A percentile compares a stretch with the other conserved stretches of the same genome.
Conservation (phyloP, 75 land plant species). For the Chamaecyparis obtusa region DNA sequence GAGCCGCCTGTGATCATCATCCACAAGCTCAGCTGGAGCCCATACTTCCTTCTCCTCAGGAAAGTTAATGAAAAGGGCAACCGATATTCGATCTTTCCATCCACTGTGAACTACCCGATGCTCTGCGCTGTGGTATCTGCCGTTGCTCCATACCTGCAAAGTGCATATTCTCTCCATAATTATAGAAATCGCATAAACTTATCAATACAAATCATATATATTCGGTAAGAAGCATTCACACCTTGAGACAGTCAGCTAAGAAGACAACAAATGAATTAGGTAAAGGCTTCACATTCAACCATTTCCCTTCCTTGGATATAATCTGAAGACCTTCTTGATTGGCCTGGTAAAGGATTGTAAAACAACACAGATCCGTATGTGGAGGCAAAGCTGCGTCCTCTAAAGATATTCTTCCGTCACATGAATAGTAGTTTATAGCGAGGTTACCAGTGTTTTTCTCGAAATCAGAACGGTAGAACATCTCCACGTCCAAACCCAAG, state of each 20-base stretch:
- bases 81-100: slow-evolving; percentile 22
- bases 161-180: slow-evolving; percentile 28
- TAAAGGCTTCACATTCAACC: no score
- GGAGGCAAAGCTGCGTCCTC: background rate
- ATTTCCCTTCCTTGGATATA: no score
- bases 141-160: slow-evolving; percentile 61
- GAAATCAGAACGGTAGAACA: background rate
- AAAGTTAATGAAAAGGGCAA: slow-evolving; percentile 52
- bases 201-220: background rate
- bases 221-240: background rate
- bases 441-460: background rate
- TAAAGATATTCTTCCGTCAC: background rate
- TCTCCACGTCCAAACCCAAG: background rate
- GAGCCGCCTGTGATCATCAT: slow-evolving; percentile 18
- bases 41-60: slow-evolving; percentile 44
- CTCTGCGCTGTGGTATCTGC: slow-evolving; percentile 26
- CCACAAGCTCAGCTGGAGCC: slow-evolving; percentile 44
- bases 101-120: slow-evolving; percentile 36
- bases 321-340: no score
- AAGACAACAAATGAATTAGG: no score
- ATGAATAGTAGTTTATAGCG: background rate
- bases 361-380: background rate
- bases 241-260: no score
- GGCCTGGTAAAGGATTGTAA: no score
- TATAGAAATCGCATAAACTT: background rate